These are phyloP conservation scores for Magnolia sinica DNA, from an alignment of 164 flowering plant species.

Conservation along the genomic window DNA sequence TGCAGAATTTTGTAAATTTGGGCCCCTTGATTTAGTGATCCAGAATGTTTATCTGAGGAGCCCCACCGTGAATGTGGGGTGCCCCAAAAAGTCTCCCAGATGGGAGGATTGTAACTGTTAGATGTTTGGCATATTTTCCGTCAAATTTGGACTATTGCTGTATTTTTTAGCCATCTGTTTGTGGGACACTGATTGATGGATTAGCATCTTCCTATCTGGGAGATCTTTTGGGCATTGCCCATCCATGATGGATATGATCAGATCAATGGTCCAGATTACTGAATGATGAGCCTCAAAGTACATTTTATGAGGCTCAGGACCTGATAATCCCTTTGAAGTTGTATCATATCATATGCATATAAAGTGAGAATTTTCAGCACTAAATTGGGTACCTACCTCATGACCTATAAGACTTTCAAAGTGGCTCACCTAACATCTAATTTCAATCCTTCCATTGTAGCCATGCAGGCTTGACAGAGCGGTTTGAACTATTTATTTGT, in stretches of 20 bases:
- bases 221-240: neutral
- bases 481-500: slow-evolving; percentile 93
- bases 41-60: neutral
- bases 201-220: neutral
- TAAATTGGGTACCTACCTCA: neutral
- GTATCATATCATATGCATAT: neutral
- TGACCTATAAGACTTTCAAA: neutral
- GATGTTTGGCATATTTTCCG: neutral
- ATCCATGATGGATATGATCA: neutral
- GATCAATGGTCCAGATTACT: too few species aligned
- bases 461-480: slow-evolving; percentile 82
- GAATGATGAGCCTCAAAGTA: too few species aligned
- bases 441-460: slow-evolving; percentile 28
- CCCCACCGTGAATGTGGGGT: neutral
- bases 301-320: neutral
- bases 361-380: too few species aligned
- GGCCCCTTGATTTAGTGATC: neutral
- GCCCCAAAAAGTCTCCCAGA: neutral
- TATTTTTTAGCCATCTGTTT: neutral
- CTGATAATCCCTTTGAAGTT: neutral
- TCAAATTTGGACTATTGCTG: neutral
- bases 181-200: too few species aligned
- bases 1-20: too few species aligned
- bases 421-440: neutral
- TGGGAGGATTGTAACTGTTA: neutral